These are phyloP conservation scores for Penicillium goetzii DNA, from an alignment of 495 filamentous ascomycete genomes.

Conservation along the genomic window DNA sequence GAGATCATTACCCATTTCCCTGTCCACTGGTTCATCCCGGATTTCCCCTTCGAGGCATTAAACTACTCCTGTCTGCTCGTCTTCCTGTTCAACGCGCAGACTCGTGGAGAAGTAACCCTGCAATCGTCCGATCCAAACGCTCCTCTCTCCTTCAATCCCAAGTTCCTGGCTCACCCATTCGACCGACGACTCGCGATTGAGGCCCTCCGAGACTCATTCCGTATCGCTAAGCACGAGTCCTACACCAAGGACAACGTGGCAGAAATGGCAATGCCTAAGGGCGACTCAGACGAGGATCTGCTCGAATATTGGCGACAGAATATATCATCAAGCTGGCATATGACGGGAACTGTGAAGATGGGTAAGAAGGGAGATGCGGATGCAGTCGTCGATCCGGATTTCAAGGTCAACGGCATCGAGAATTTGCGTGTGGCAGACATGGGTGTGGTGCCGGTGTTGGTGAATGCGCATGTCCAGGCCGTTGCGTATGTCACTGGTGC, in stretches of 20 bases:
- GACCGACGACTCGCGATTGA: conserved; percentile 59
- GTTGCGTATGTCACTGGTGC: conserved; percentile 35
- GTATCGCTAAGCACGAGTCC: conserved; percentile 26
- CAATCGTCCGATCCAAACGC: conserved; percentile 54
- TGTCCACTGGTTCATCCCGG: conserved; percentile 35
- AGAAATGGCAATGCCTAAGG: conserved; percentile 45
- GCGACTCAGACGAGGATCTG: conserved; percentile 56
- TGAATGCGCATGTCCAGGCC: conserved; percentile 35
- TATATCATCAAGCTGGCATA: conserved; percentile 44
- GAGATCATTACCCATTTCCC: conserved; percentile 42
- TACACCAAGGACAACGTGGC: conserved; percentile 33
- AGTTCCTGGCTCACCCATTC: conserved; percentile 57
- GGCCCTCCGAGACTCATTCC: conserved; percentile 50
- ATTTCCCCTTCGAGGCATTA: conserved; percentile 28
- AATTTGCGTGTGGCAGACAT: conserved; percentile 62
- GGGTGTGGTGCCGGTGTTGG: conserved; percentile 58
- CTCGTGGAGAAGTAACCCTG: conserved; percentile 54
- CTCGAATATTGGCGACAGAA: conserved; percentile 52
- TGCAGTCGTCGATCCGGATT: conserved; percentile 54
- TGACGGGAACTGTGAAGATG: conserved; percentile 62
- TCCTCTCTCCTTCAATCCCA: conserved; percentile 56
- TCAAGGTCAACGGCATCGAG: conserved; percentile 55
- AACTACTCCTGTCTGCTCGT: conserved; percentile 30
- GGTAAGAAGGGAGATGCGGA: conserved; percentile 39
- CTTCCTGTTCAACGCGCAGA: conserved; percentile 35